Conservation (phyloP, 176 grass and related monocot genomes). For the Oropetium thomaeum region DNA sequence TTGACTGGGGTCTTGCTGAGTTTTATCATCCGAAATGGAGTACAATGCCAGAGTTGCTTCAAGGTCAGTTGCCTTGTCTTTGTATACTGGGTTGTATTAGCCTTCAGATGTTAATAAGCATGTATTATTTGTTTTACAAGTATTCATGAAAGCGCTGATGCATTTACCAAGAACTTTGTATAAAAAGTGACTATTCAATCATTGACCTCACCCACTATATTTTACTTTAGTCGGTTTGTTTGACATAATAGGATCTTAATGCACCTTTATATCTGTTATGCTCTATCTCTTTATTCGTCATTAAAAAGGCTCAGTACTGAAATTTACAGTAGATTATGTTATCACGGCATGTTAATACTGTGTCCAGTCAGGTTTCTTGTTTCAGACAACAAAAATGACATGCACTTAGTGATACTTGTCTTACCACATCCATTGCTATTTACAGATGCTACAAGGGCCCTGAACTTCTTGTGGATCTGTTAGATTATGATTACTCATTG, state of each 20-base stretch:
- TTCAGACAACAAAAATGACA: background rate
- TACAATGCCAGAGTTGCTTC: constrained; percentile 98
- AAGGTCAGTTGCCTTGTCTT: constrained; percentile 46
- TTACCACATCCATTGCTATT: constrained; percentile 13
- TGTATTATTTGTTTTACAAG: background rate
- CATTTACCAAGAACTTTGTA: background rate
- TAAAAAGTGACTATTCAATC: constrained; percentile 3
- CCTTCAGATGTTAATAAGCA: constrained; percentile 3
- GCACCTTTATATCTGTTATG: background rate
- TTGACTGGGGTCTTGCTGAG: constrained; percentile 98
- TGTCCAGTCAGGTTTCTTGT: background rate
- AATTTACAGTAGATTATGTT: constrained; percentile 8
- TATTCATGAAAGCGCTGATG: background rate
- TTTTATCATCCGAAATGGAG: constrained; percentile 95
- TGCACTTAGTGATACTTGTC: background rate
- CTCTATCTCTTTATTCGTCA: background rate
- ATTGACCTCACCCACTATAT: background rate
- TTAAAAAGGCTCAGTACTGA: background rate
- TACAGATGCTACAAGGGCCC: constrained; percentile 80
- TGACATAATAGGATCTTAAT: background rate
- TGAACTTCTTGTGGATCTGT: constrained; percentile 93
- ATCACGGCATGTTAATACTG: background rate
- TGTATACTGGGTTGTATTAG: background rate
- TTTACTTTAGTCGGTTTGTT: background rate
- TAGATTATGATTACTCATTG: constrained; percentile 97